Percentiles rank a stretch among this genome's conserved stretches.
phyloP scores from a whole-genome alignment of 345 rosid genomes.

The Melastoma malabathricum region DNA sequence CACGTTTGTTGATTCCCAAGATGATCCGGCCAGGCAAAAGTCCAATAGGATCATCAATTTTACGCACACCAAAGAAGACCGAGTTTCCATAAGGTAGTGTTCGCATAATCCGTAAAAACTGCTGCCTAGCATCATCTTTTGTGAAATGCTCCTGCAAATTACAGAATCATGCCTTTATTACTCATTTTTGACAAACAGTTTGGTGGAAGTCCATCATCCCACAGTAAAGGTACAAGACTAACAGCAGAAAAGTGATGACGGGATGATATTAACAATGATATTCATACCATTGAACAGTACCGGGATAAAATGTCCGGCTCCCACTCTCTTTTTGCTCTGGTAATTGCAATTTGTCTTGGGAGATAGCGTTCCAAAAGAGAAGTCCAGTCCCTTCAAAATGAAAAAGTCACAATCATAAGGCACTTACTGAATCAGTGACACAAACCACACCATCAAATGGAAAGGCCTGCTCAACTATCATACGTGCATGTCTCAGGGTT shows the following conservation, averaged over 20 bases:
- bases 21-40: slow-evolving; percentile 86
- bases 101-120: slow-evolving; percentile 69
- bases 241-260: not conserved
- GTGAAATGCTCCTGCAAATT: slow-evolving; percentile 60
- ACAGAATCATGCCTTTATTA: slow-evolving; percentile 2
- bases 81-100: slow-evolving; percentile 90
- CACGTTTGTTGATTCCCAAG: slow-evolving; percentile 92
- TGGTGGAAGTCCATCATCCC: too few species aligned
- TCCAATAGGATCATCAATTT: slow-evolving; percentile 97
- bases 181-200: too few species aligned
- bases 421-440: not conserved
- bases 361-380: slow-evolving; percentile 79
- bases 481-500: slow-evolving; percentile 87
- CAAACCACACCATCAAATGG: not conserved
- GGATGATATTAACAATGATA: not conserved
- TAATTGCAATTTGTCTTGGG: slow-evolving; percentile 92
- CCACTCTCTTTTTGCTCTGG: slow-evolving; percentile 93
- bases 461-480: not conserved
- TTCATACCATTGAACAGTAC: slow-evolving; percentile 57
- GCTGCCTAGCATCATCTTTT: slow-evolving; percentile 96
- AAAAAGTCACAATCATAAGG: not conserved
- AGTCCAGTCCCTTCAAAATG: slow-evolving; percentile 64
- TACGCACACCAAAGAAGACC: slow-evolving; percentile 81
- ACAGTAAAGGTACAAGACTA: too few species aligned
- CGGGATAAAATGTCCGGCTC: slow-evolving; percentile 89